Evolutionary conservation across 2,329 filamentous ascomycete genomes (phyloP).

Genomic region (Plenodomus tracheiphilus): DNA sequence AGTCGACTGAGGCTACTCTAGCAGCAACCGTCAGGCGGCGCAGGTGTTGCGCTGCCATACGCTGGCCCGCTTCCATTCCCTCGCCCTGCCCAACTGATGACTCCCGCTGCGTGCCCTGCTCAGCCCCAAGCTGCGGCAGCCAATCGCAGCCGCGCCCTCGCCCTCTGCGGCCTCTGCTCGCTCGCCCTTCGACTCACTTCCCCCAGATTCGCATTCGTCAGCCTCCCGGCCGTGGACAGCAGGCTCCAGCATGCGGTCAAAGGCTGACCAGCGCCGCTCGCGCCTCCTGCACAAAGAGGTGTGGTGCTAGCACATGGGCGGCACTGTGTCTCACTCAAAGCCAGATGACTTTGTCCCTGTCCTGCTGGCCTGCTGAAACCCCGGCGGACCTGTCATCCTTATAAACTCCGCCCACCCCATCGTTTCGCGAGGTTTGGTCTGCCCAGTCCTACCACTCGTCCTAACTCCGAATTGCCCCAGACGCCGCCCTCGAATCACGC

Average conservation of each 20-base stretch:
- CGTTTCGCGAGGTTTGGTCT: conserved; percentile 31
- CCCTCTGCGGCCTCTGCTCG: background rate
- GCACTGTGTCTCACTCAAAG: conserved; percentile 26
- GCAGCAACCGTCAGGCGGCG: too few species aligned
- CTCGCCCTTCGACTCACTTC: conserved; percentile 37
- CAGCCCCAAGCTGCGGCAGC: conserved; percentile 10
- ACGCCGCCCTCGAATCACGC: too few species aligned
- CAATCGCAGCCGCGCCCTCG: background rate
- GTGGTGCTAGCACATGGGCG: conserved; percentile 19
- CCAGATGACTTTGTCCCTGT: conserved; percentile 24
- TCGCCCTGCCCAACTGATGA: conserved; percentile 24
- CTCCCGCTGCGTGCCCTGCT: conserved; percentile 23
- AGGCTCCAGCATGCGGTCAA: background rate
- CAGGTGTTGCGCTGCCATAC: too few species aligned
- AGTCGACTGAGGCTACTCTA: too few species aligned
- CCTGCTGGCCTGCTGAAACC: conserved; percentile 32
- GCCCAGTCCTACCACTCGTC: conserved; percentile 17
- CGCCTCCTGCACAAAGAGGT: conserved; percentile 17
- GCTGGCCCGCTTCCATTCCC: conserved; percentile 8
- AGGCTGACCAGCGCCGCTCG: conserved; percentile 5
- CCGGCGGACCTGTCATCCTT: conserved; percentile 14
- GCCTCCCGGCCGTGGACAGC: conserved; percentile 32
- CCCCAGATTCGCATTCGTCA: conserved; percentile 34
- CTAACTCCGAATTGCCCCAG: conserved; percentile 39
- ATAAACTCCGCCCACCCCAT: conserved; percentile 31